Conservation (phyloP, 179 eudicot genomes). For the Pouteria campechiana region DNA sequence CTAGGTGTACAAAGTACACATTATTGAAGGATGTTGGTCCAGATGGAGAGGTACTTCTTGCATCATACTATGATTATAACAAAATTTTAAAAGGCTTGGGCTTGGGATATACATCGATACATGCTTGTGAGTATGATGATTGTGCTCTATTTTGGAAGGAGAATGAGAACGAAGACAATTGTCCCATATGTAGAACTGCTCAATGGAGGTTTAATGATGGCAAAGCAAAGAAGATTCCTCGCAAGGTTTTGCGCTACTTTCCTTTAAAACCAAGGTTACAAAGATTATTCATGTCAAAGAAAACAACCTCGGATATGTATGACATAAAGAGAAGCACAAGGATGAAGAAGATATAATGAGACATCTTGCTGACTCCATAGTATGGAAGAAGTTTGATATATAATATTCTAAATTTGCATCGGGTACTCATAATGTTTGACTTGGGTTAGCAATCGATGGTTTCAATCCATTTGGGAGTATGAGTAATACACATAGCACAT, state of each 20-base stretch:
- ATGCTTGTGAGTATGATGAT: conserved; percentile 4
- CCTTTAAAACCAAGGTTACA: conserved; percentile 3
- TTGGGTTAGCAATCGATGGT: neutral
- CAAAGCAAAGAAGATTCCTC: conserved; percentile 1
- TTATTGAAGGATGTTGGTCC: too few relatives aligned
- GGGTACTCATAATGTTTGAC: neutral
- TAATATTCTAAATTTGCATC: neutral
- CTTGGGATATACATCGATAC: conserved; percentile 1
- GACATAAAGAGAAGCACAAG: neutral
- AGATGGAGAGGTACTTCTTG: too few relatives aligned
- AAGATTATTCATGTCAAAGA: neutral
- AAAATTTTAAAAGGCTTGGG: too few relatives aligned
- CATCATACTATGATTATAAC: too few relatives aligned
- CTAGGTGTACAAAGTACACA: too few relatives aligned
- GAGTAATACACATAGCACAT: neutral
- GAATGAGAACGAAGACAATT: neutral
- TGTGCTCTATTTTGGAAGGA: conserved; percentile 7
- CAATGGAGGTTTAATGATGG: neutral
- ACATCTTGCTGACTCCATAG: neutral
- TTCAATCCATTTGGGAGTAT: neutral
- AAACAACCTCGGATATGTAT: neutral
- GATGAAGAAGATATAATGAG: neutral
- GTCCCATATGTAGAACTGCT: conserved; percentile 3
- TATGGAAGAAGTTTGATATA: conserved; percentile 3
- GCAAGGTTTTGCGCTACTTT: conserved; percentile 5